Percentiles rank a stretch among this genome's conserved stretches.
phyloP scores from a whole-genome alignment of 225 moss, liverwort and hornwort genomes.

The Straminergon stramineum region DNA sequence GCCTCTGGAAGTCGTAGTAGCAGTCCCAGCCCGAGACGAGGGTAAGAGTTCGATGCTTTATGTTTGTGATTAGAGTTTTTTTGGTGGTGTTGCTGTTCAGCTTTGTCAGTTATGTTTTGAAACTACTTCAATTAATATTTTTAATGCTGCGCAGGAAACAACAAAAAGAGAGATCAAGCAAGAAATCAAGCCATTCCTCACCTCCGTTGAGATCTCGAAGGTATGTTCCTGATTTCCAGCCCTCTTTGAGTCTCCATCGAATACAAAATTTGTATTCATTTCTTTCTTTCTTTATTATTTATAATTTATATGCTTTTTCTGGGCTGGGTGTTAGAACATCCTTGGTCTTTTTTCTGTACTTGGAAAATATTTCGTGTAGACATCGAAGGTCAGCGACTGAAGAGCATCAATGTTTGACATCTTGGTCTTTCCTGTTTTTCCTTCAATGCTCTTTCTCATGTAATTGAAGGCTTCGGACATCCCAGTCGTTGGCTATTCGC shows the following conservation, averaged over 20 bases:
- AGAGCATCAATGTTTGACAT: background rate
- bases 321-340: slow-evolving; percentile 13
- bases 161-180: slow-evolving; percentile 46
- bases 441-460: background rate
- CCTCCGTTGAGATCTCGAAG: slow-evolving; percentile 79
- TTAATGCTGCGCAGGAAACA: slow-evolving; percentile 25
- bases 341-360: background rate
- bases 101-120: background rate
- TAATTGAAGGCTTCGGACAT: background rate
- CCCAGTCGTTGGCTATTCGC: background rate
- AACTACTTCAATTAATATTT: background rate
- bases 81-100: background rate
- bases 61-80: background rate
- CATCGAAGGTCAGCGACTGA: background rate
- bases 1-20: slow-evolving; percentile 67
- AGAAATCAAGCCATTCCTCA: slow-evolving; percentile 50
- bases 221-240: slow-evolving; percentile 38
- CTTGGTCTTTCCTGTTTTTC: background rate
- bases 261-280: background rate
- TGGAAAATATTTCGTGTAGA: background rate
- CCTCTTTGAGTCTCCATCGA: background rate
- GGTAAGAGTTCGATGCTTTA: slow-evolving; percentile 23
- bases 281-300: background rate
- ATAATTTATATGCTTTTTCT: background rate
- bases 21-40: slow-evolving; percentile 71